A percentile compares a stretch with the other conserved stretches of the same genome.
phyloP scores from a whole-genome alignment of 2,329 filamentous ascomycete genomes.

The Cladosporium sp. region DNA sequence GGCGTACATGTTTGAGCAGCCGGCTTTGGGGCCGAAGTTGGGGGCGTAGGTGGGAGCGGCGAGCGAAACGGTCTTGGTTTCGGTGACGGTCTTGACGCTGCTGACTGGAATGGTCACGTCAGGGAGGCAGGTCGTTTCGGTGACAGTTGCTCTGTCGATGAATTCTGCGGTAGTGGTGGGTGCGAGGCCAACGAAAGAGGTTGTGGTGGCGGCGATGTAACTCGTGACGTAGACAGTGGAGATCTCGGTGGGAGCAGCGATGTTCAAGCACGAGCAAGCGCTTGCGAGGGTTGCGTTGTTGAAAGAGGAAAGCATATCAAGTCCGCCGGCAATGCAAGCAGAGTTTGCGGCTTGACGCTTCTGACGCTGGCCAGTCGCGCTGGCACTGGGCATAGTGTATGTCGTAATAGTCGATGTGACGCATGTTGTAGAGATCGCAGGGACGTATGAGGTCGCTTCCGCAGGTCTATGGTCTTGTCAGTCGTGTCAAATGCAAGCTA shows the following conservation, averaged over 20 bases:
- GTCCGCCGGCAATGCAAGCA: slow-evolving; percentile 14
- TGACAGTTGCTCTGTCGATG: slow-evolving; percentile 22
- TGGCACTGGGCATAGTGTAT: slow-evolving; percentile 10
- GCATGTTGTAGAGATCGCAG: slow-evolving; percentile 11
- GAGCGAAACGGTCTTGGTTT: slow-evolving; percentile 24
- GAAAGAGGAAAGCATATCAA: background rate
- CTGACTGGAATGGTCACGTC: slow-evolving; percentile 20
- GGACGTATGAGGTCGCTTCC: slow-evolving; percentile 2
- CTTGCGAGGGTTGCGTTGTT: slow-evolving; percentile 7
- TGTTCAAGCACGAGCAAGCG: slow-evolving; percentile 20
- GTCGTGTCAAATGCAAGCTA: background rate
- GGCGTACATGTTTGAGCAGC: slow-evolving; percentile 22
- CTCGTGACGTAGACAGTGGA: slow-evolving; percentile 24
- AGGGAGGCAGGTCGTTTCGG: slow-evolving; percentile 20
- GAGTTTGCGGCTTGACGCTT: slow-evolving; percentile 1
- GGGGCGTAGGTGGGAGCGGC: slow-evolving; percentile 30
- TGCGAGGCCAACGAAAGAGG: slow-evolving; percentile 19
- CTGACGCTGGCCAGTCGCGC: slow-evolving; percentile 7
- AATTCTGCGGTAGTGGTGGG: slow-evolving; percentile 22
- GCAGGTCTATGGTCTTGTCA: background rate
- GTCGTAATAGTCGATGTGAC: slow-evolving; percentile 10
- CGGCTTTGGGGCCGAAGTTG: slow-evolving; percentile 26
- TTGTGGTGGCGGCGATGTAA: slow-evolving; percentile 23
- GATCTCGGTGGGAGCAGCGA: slow-evolving; percentile 16
- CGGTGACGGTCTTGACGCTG: slow-evolving; percentile 21